These are phyloP conservation scores for Phoma sp. DNA, from an alignment of 2,329 filamentous ascomycete species.

Conservation along the genomic window DNA sequence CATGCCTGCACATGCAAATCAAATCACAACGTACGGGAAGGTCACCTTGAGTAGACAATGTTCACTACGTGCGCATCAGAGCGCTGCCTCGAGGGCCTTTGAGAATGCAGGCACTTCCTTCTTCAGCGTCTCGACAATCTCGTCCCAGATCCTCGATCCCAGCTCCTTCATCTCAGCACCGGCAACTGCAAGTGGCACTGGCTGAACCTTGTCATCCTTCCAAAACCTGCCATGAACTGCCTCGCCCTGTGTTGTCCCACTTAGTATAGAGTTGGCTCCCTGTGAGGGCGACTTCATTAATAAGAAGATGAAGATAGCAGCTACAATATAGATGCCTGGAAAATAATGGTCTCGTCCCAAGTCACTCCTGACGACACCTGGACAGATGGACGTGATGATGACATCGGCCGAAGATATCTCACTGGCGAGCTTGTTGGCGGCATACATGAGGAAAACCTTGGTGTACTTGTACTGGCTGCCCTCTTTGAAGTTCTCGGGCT, in stretches of 20 bases:
- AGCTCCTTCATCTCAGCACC: conserved; percentile 42
- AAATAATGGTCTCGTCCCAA: conserved; percentile 42
- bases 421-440: conserved; percentile 35
- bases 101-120: conserved; percentile 35
- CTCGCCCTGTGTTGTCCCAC: conserved; percentile 43
- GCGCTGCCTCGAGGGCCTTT: conserved; percentile 3
- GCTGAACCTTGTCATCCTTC: conserved; percentile 42
- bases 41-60: not conserved
- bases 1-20: too few relatives aligned
- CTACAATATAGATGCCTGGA: conserved; percentile 32
- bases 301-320: conserved; percentile 27
- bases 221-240: conserved; percentile 45
- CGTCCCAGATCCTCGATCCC: conserved; percentile 38
- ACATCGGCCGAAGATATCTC: conserved; percentile 37
- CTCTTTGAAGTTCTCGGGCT: conserved; percentile 32
- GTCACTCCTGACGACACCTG: conserved; percentile 38
- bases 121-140: conserved; percentile 41
- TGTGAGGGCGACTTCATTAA: conserved; percentile 35
- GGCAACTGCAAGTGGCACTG: conserved; percentile 34
- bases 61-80: not conserved
- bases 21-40: not conserved
- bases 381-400: conserved; percentile 46
- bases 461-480: conserved; percentile 37
- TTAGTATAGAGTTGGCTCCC: conserved; percentile 42
- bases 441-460: conserved; percentile 48